A percentile compares a stretch with the other conserved stretches of the same genome.
These are phyloP conservation scores for Postia placenta DNA, from an alignment of 768 basidiomycete genomes.

Conservation along the genomic window DNA sequence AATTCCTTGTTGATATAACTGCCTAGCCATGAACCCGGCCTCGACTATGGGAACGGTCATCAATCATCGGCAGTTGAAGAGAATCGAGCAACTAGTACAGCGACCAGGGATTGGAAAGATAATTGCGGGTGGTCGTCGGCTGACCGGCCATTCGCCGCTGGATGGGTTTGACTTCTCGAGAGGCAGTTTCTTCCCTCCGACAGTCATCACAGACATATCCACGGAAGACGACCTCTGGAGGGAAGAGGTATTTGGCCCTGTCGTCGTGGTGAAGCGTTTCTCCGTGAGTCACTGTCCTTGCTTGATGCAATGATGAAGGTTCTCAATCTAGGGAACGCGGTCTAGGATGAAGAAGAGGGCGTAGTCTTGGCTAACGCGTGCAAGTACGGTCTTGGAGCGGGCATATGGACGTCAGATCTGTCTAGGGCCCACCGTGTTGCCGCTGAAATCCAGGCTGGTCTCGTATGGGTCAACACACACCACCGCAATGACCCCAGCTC, in stretches of 20 bases:
- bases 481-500: slow-evolving; percentile 88
- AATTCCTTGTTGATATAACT: not conserved
- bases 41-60: slow-evolving; percentile 83
- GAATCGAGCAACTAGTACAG: slow-evolving; percentile 56
- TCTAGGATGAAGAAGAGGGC: slow-evolving; percentile 55
- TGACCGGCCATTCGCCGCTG: slow-evolving; percentile 54
- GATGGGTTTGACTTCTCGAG: slow-evolving; percentile 67
- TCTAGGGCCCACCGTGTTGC: slow-evolving; percentile 74
- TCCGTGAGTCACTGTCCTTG: slow-evolving; percentile 26
- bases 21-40: slow-evolving; percentile 56
- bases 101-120: slow-evolving; percentile 39
- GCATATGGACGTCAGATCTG: slow-evolving; percentile 73
- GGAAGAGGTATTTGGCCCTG: slow-evolving; percentile 84
- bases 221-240: slow-evolving; percentile 63
- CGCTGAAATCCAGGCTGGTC: slow-evolving; percentile 60
- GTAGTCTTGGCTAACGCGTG: slow-evolving; percentile 65
- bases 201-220: slow-evolving; percentile 56
- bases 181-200: slow-evolving; percentile 79
- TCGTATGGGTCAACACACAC: slow-evolving; percentile 88
- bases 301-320: not conserved
- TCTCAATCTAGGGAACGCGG: slow-evolving; percentile 16
- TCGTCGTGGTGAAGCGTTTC: slow-evolving; percentile 63
- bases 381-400: slow-evolving; percentile 77
- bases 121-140: slow-evolving; percentile 58
- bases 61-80: slow-evolving; percentile 52